Base-by-base conservation (phyloP, 192 early-diverging fungal genomes). In the Podila minutissima region DNA sequence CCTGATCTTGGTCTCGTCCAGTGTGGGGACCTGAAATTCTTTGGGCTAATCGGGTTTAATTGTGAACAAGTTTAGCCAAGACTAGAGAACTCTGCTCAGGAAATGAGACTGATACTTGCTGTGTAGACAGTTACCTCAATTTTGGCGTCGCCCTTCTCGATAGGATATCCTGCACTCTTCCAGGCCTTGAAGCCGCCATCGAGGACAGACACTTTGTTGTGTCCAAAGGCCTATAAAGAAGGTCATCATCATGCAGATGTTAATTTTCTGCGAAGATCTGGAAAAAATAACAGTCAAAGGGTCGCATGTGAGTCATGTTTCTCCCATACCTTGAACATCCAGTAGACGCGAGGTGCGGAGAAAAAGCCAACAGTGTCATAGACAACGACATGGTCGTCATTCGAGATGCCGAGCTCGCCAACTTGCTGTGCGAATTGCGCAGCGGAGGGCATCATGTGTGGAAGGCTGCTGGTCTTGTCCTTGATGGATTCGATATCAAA, bases 401-500 rank as follows among this genome's bases (percentile, higher is more conserved):
- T 90, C 10, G 82, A 71, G 55, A 99, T 95, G 41, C 95, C 95
- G 60, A 98, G 82, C 10, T 87, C 79, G 61, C 93, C 91, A 15
- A 96, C 92, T 29, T 90, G 89, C 1, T 88, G 63, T 33, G 86
- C 92, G 88, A 99, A 98, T 28, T 87, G 84, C 49, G 84, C 76
- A 12, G 88, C 75, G 26, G 89, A 83, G 0, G 97, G 97, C 35
- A 98, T 87, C 96, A 98, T 97, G 72, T 99, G 97, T 13, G 97
- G 97, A 26, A 97, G 79, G 71, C 84, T 37, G 41, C 72, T 87
- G 22, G 88, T 74, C 33, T 87, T 83, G 75, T 98, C 96, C 59
- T 95, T 92, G 62, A 95, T 87, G 12, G 83, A 84, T 82, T 98
- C 97, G 62, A 99, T 95, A 64, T 96, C 95, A 79, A 99, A 97